phyloP scores from a whole-genome alignment of 2,329 filamentous ascomycete genomes.

The Fusarium armeniacum region DNA sequence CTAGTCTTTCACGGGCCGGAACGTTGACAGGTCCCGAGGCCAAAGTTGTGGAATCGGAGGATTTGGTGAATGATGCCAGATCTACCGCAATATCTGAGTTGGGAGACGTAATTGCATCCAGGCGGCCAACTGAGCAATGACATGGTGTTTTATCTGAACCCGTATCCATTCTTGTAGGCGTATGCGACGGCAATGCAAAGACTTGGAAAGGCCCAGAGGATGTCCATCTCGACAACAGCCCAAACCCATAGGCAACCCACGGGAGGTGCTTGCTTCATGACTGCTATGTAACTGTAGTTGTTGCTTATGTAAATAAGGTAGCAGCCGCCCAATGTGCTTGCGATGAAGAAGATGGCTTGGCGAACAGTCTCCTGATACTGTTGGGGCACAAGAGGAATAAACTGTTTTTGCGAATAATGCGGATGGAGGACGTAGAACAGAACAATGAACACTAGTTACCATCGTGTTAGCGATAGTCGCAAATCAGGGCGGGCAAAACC shows the following conservation, averaged over 20 bases:
- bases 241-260: slow-evolving; percentile 93
- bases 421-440: slow-evolving; percentile 71
- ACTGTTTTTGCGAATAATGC: slow-evolving; percentile 62
- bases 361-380: slow-evolving; percentile 64
- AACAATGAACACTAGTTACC: slow-evolving; percentile 63
- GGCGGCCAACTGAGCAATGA: neutral
- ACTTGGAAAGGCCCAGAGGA: slow-evolving; percentile 73
- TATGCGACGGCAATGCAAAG: slow-evolving; percentile 62
- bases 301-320: slow-evolving; percentile 89
- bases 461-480: slow-evolving; percentile 6
- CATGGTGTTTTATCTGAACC: slow-evolving; percentile 50
- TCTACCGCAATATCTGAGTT: slow-evolving; percentile 16
- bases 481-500: slow-evolving; percentile 28
- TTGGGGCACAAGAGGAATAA: slow-evolving; percentile 65
- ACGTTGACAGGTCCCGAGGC: slow-evolving; percentile 29
- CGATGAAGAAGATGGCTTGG: slow-evolving; percentile 73
- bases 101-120: slow-evolving; percentile 1
- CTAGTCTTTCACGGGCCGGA: slow-evolving; percentile 24
- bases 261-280: slow-evolving; percentile 93
- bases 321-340: slow-evolving; percentile 75
- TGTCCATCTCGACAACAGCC: slow-evolving; percentile 87
- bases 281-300: slow-evolving; percentile 81
- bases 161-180: slow-evolving; percentile 65
- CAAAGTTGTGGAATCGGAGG: slow-evolving; percentile 27
- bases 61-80: slow-evolving; percentile 21